Evolutionary conservation across 495 filamentous ascomycete species (phyloP).

Genomic region (Choiromyces venosus): DNA sequence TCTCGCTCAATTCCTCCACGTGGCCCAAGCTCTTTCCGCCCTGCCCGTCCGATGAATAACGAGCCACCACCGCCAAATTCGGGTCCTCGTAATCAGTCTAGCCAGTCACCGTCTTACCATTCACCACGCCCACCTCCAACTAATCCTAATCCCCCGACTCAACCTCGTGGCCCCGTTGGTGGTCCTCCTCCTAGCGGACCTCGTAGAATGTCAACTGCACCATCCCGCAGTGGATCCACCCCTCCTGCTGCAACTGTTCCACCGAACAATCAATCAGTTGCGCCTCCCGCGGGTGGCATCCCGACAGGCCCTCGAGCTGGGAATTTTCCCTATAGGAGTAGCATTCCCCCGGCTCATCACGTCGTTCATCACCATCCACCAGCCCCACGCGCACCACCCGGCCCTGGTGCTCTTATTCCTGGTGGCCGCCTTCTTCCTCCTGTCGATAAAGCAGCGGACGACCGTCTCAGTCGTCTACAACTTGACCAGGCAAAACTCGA

Average conservation of each 20-base stretch:
- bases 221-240: conserved; percentile 23
- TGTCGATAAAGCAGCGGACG: conserved; percentile 39
- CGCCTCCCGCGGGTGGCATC: conserved; percentile 24
- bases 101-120: conserved; percentile 24
- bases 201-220: conserved; percentile 27
- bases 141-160: conserved; percentile 31
- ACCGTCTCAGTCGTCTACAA: conserved; percentile 30
- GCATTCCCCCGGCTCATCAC: conserved; percentile 25
- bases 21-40: conserved; percentile 29
- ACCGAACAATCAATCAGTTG: neutral
- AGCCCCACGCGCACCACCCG: conserved; percentile 16
- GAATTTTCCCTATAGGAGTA: conserved; percentile 41
- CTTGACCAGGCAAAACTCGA: conserved; percentile 38
- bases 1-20: conserved; percentile 25
- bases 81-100: conserved; percentile 27
- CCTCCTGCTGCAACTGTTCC: conserved; percentile 9
- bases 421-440: conserved; percentile 37
- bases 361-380: conserved; percentile 27
- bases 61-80: conserved; percentile 18
- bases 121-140: conserved; percentile 18
- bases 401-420: conserved; percentile 36
- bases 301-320: conserved; percentile 41
- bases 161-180: conserved; percentile 14
- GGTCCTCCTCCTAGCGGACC: conserved; percentile 32
- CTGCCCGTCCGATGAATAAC: conserved; percentile 6